Percentiles rank a stretch among this genome's conserved stretches.
These are phyloP conservation scores for Sarcomyxa edulis DNA, from an alignment of 768 basidiomycete genomes.

Conservation along the genomic window DNA sequence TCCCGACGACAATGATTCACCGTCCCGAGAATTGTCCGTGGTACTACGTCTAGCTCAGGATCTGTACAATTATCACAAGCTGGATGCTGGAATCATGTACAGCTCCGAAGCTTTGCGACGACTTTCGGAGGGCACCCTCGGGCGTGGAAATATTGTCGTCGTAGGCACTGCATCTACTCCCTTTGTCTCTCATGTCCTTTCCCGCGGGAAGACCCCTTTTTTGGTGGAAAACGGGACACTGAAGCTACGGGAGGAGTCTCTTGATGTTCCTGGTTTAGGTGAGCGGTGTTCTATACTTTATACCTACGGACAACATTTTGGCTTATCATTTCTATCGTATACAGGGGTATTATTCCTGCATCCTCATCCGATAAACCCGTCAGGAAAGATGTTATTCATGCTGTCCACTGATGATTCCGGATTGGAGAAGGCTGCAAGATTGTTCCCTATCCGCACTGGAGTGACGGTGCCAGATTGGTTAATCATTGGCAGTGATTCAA, in stretches of 20 bases:
- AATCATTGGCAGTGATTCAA: slow-evolving; percentile 48
- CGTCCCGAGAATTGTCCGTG: slow-evolving; percentile 36
- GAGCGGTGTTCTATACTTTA: slow-evolving; percentile 10
- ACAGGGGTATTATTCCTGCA: slow-evolving; percentile 59
- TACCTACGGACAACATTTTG: slow-evolving; percentile 9
- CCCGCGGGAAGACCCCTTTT: slow-evolving; percentile 25
- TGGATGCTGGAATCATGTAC: slow-evolving; percentile 59
- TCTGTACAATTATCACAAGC: slow-evolving; percentile 59
- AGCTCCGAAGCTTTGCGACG: slow-evolving; percentile 29
- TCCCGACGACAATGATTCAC: slow-evolving; percentile 26
- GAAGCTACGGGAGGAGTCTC: slow-evolving; percentile 17
- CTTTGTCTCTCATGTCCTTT: slow-evolving; percentile 27
- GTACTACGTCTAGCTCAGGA: slow-evolving; percentile 68
- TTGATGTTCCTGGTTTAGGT: slow-evolving; percentile 27
- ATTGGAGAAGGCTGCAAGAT: slow-evolving; percentile 60
- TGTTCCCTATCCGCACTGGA: slow-evolving; percentile 87
- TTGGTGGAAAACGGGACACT: slow-evolving; percentile 19
- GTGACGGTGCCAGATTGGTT: slow-evolving; percentile 76
- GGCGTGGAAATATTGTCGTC: slow-evolving; percentile 50
- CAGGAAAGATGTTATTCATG: slow-evolving; percentile 45
- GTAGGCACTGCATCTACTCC: slow-evolving; percentile 39
- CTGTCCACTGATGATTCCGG: slow-evolving; percentile 50
- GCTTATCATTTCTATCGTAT: slow-evolving; percentile 15
- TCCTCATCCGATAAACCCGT: slow-evolving; percentile 46
- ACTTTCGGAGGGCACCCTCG: slow-evolving; percentile 17